Percentiles rank a stretch among this genome's conserved stretches.
These are phyloP conservation scores for Diutina ranongensis DNA, from an alignment of 1,139 yeast genomes.

Conservation along the genomic window DNA sequence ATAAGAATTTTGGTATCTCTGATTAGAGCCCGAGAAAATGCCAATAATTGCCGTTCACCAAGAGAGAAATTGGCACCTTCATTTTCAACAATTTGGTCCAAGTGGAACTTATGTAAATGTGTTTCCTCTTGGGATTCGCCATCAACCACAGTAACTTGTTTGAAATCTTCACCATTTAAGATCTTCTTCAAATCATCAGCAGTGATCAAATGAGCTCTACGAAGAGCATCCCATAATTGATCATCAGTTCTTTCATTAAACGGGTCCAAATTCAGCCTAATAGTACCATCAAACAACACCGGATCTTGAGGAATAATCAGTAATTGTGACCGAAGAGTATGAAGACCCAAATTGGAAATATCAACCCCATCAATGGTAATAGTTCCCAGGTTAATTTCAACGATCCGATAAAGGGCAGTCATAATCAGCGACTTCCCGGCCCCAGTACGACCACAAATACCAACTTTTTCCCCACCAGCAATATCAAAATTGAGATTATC, in stretches of 20 bases:
- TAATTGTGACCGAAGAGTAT: slow-evolving; percentile 17
- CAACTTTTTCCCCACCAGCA: slow-evolving; percentile 13
- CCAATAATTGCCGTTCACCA: slow-evolving; percentile 68
- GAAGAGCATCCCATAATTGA: slow-evolving; percentile 29
- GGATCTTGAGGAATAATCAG: slow-evolving; percentile 9
- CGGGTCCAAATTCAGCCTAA: slow-evolving; percentile 7
- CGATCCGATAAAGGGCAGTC: slow-evolving; percentile 14
- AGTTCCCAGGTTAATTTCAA: slow-evolving; percentile 11
- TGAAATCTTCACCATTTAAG: slow-evolving; percentile 10
- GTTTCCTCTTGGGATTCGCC: background rate
- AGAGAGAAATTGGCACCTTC: slow-evolving; percentile 67
- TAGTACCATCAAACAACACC: slow-evolving; percentile 7
- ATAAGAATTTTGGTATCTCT: slow-evolving; percentile 55
- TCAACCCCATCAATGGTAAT: slow-evolving; percentile 31
- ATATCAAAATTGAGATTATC: slow-evolving; percentile 11
- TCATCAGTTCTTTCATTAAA: slow-evolving; percentile 8
- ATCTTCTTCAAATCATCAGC: slow-evolving; percentile 13
- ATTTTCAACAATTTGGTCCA: slow-evolving; percentile 56
- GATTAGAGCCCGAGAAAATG: slow-evolving; percentile 68
- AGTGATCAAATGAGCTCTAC: slow-evolving; percentile 53
- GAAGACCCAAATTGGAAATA: slow-evolving; percentile 31
- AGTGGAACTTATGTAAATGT: slow-evolving; percentile 39
- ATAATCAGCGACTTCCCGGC: slow-evolving; percentile 17
- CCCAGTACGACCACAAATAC: slow-evolving; percentile 17
- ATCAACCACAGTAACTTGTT: background rate